These are phyloP conservation scores for Teunomyces kruisii DNA, from an alignment of 805 yeast genomes.

Conservation along the genomic window DNA sequence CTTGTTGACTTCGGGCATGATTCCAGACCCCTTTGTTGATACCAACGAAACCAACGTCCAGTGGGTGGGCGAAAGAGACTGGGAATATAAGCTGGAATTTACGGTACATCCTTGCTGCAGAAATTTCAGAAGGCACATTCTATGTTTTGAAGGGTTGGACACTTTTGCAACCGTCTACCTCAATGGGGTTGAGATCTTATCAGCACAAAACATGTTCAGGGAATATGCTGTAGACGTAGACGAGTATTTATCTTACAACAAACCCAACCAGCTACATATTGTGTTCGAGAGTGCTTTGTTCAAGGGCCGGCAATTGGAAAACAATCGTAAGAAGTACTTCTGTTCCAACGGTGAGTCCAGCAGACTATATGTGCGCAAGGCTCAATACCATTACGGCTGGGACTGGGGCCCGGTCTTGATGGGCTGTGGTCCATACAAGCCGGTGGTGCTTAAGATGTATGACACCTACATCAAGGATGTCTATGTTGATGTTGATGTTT, in stretches of 20 bases:
- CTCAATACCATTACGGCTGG: constrained; percentile 59
- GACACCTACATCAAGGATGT: not conserved
- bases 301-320: constrained; percentile 32
- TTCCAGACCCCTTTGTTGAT: constrained; percentile 48
- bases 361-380: constrained; percentile 47
- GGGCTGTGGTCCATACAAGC: constrained; percentile 46
- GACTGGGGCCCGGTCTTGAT: constrained; percentile 54
- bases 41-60: constrained; percentile 44
- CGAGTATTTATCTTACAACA: constrained; percentile 11
- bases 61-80: constrained; percentile 51
- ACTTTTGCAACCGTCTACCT: constrained; percentile 41
- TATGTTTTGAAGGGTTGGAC: constrained; percentile 46
- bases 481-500: not conserved
- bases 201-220: constrained; percentile 46
- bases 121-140: constrained; percentile 19
- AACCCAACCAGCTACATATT: constrained; percentile 32
- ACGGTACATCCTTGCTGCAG: not conserved
- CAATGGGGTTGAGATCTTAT: constrained; percentile 35
- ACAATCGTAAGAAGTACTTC: constrained; percentile 22
- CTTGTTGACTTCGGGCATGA: constrained; percentile 11
- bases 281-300: constrained; percentile 38
- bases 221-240: constrained; percentile 29
- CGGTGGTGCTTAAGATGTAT: constrained; percentile 23
- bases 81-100: constrained; percentile 45
- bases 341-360: constrained; percentile 45